Evolutionary conservation across 2,329 filamentous ascomycete species (phyloP).

Genomic region (Aspergillus neoniger): DNA sequence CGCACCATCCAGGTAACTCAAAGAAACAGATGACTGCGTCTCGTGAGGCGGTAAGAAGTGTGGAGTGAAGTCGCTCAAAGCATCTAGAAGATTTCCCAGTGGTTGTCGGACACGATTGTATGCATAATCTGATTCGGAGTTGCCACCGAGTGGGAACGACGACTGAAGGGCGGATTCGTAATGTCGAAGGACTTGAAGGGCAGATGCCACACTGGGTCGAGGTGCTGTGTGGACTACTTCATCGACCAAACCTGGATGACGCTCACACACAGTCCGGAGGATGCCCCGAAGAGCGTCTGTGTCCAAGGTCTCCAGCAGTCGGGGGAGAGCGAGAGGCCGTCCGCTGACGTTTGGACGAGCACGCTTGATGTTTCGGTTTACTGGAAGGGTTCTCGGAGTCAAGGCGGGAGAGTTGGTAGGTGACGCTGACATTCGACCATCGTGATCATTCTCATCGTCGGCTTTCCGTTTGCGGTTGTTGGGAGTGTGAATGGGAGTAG

Average conservation of each 20-base stretch:
- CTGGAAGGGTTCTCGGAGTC: constrained; percentile 65
- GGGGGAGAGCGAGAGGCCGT: constrained; percentile 65
- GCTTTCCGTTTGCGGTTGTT: constrained; percentile 80
- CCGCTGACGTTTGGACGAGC: constrained; percentile 69
- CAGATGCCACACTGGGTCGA: constrained; percentile 79
- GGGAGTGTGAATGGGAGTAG: constrained; percentile 43
- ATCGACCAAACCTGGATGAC: constrained; percentile 79
- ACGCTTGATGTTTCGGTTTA: constrained; percentile 68
- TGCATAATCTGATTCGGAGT: constrained; percentile 84
- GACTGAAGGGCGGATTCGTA: constrained; percentile 78
- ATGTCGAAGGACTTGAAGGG: constrained; percentile 74
- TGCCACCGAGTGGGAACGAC: constrained; percentile 82
- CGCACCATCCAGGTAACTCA: constrained; percentile 84
- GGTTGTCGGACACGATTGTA: constrained; percentile 89
- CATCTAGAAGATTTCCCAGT: constrained; percentile 78
- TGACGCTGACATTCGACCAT: constrained; percentile 89
- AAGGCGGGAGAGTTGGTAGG: constrained; percentile 79
- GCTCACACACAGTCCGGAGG: constrained; percentile 87
- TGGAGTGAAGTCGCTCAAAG: constrained; percentile 89
- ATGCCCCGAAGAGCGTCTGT: constrained; percentile 79
- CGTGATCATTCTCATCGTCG: constrained; percentile 66
- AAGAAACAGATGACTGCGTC: constrained; percentile 75
- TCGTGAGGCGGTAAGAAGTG: constrained; percentile 94
- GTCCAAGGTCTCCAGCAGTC: constrained; percentile 92
- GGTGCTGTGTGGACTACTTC: constrained; percentile 84